A percentile compares a stretch with the other conserved stretches of the same genome.
Evolutionary conservation across 1,284 basidiomycete species (phyloP).

Genomic region (Bjerkandera adusta): DNA sequence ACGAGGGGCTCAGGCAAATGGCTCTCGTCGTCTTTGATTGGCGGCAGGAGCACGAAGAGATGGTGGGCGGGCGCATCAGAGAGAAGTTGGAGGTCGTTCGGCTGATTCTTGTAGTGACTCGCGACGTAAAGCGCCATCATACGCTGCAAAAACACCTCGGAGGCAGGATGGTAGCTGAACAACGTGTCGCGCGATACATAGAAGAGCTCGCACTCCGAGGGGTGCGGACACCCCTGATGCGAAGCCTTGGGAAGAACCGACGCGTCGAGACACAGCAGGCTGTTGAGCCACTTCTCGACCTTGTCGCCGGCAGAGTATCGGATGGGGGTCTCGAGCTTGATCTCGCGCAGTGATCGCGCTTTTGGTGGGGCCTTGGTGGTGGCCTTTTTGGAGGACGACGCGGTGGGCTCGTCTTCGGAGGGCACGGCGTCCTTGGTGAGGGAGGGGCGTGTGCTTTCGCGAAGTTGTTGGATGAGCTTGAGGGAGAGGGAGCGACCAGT

Average conservation of each 20-base stretch:
- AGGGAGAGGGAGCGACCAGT: slow-evolving; percentile 96
- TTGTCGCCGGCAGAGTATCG: slow-evolving; percentile 88
- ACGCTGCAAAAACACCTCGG: slow-evolving; percentile 94
- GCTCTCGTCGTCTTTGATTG: slow-evolving; percentile 83
- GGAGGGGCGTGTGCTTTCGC: slow-evolving; percentile 80
- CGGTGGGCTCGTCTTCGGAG: slow-evolving; percentile 46
- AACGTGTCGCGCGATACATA: slow-evolving; percentile 96
- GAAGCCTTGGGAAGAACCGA: slow-evolving; percentile 63
- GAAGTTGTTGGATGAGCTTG: slow-evolving; percentile 96
- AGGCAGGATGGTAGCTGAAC: slow-evolving; percentile 97
- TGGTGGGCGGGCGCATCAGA: slow-evolving; percentile 97
- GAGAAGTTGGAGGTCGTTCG: slow-evolving; percentile 96
- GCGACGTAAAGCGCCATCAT: slow-evolving; percentile 99
- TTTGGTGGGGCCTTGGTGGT: slow-evolving; percentile 57
- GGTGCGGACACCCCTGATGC: slow-evolving; percentile 87
- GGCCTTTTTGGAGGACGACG: slow-evolving; percentile 51
- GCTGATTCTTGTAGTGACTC: slow-evolving; percentile 98
- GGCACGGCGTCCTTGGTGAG: slow-evolving; percentile 55
- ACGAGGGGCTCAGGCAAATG: slow-evolving; percentile 92
- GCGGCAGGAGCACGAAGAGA: slow-evolving; percentile 93
- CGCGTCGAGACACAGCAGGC: slow-evolving; percentile 92
- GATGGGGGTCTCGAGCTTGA: slow-evolving; percentile 95
- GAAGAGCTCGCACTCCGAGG: slow-evolving; percentile 91
- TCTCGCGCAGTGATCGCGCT: slow-evolving; percentile 83
- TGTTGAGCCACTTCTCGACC: slow-evolving; percentile 95